A percentile compares a stretch with the other conserved stretches of the same genome.
Evolutionary conservation across 2,329 filamentous ascomycete species (phyloP).

Genomic region (Claviceps quebecensis): DNA sequence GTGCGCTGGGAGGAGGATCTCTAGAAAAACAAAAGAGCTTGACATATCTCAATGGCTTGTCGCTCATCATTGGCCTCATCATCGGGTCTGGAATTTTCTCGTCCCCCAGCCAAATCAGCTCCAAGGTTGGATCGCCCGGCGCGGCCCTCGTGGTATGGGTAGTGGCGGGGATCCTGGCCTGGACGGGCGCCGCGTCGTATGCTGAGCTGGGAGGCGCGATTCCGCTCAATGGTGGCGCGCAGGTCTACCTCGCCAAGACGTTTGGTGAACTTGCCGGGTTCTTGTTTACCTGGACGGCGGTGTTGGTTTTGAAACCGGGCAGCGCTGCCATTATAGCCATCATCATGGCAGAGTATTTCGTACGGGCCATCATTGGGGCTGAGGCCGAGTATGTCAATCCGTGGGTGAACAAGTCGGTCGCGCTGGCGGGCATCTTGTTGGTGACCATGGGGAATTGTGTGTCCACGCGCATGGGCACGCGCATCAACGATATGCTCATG

Average conservation of each 20-base stretch:
- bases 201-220: conserved; percentile 93
- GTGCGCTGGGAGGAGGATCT: conserved; percentile 56
- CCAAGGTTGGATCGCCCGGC: conserved; percentile 79
- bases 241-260: conserved; percentile 90
- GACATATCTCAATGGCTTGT: conserved; percentile 87
- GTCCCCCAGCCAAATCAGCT: conserved; percentile 82
- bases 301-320: conserved; percentile 86
- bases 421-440: conserved; percentile 56
- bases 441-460: conserved; percentile 83
- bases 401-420: conserved; percentile 86
- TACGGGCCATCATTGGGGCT: conserved; percentile 73
- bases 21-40: conserved; percentile 92
- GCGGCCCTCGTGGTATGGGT: conserved; percentile 85
- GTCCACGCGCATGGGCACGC: conserved; percentile 75
- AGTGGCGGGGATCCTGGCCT: conserved; percentile 81
- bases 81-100: conserved; percentile 97
- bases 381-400: conserved; percentile 66
- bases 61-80: conserved; percentile 79
- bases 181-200: conserved; percentile 91
- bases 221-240: conserved; percentile 83
- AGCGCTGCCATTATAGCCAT: conserved; percentile 90
- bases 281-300: conserved; percentile 90
- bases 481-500: conserved; percentile 87
- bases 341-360: conserved; percentile 96
- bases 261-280: conserved; percentile 90